Percentiles rank a stretch among this genome's conserved stretches.
Evolutionary conservation across 139 green algal genomes (phyloP).

Genomic region (Chlamydomonas eustigma): DNA sequence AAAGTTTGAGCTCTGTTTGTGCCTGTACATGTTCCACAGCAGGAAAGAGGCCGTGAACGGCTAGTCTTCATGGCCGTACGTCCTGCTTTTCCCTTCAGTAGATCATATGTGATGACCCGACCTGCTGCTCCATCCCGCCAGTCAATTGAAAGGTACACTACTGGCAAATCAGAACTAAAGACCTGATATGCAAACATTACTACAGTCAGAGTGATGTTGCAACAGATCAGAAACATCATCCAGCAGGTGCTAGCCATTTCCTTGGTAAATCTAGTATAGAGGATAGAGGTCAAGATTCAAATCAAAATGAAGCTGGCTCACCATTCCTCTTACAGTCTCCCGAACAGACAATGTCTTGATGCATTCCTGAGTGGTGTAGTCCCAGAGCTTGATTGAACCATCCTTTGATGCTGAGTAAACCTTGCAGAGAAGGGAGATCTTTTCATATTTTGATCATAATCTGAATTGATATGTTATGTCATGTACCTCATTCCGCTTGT

Average conservation of each 20-base stretch:
- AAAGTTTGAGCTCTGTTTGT: slow-evolving; percentile 20
- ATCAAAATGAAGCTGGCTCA: no score
- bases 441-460: background rate
- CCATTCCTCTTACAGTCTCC: slow-evolving; percentile 41
- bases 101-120: slow-evolving; percentile 20
- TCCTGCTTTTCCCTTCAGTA: slow-evolving; percentile 18
- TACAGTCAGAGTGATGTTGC: no score
- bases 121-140: slow-evolving; percentile 5
- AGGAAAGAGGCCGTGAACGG: slow-evolving; percentile 20
- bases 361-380: slow-evolving; percentile 19
- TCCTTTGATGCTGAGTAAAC: slow-evolving; percentile 47
- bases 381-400: slow-evolving; percentile 56
- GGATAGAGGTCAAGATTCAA: no score
- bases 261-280: no score
- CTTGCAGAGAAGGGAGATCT: slow-evolving; percentile 16
- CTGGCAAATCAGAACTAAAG: slow-evolving; percentile 10
- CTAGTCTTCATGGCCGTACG: slow-evolving; percentile 35
- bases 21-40: background rate
- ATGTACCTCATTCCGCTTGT: background rate
- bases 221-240: no score
- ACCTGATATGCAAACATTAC: no score
- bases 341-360: slow-evolving; percentile 22
- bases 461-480: no score
- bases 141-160: slow-evolving; percentile 30
- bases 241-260: no score